phyloP scores from a whole-genome alignment of 176 grass and related monocot species.

The Oryza meridionalis region DNA sequence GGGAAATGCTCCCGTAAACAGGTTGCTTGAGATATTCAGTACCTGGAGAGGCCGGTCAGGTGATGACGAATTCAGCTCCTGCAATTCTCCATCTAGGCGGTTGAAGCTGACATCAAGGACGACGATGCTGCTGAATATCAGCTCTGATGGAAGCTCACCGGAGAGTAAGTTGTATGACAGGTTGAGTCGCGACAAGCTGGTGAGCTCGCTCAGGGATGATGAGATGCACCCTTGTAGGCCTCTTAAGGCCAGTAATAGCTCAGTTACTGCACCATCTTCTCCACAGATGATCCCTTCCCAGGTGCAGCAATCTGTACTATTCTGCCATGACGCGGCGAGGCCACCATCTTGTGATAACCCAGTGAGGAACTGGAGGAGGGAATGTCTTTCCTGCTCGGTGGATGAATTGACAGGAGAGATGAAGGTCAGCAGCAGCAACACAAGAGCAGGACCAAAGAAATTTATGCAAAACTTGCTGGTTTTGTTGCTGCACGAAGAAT shows the following conservation, averaged over 20 bases:
- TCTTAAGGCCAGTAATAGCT: conserved; percentile 1
- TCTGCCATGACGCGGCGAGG: not conserved
- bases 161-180: conserved; percentile 37
- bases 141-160: conserved; percentile 4
- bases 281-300: conserved; percentile 44
- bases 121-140: not conserved
- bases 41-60: not conserved
- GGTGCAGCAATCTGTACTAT: conserved; percentile 28
- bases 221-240: conserved; percentile 36
- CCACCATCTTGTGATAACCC: not conserved
- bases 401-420: not conserved
- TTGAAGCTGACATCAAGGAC: conserved; percentile 38
- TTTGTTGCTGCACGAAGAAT: not conserved
- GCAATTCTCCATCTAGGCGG: not conserved
- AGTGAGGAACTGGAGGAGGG: conserved; percentile 39
- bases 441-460: not conserved
- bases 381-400: conserved; percentile 18
- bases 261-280: not conserved
- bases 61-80: not conserved
- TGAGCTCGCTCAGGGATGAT: conserved; percentile 11
- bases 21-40: conserved; percentile 43
- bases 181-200: not conserved
- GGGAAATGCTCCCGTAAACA: conserved; percentile 24
- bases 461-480: not conserved
- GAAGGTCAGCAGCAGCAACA: not conserved